phyloP scores from a whole-genome alignment of 768 basidiomycete species.

The Phaeotremella skinneri region DNA sequence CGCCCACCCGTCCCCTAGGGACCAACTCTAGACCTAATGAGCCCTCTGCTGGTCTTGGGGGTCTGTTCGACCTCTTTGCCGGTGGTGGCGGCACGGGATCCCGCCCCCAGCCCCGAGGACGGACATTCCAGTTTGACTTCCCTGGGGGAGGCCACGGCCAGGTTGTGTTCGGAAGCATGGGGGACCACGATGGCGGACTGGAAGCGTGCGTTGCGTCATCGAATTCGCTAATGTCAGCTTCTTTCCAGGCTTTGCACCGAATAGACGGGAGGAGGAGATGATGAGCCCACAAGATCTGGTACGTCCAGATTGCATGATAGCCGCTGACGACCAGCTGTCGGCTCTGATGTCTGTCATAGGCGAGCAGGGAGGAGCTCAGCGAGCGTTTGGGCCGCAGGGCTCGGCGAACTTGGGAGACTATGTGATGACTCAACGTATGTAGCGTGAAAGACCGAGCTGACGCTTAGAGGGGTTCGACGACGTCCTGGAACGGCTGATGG shows the following conservation, averaged over 20 bases:
- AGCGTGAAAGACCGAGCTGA: neutral
- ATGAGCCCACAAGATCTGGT: slow-evolving; percentile 17
- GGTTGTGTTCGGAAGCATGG: slow-evolving; percentile 31
- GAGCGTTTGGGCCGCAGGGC: slow-evolving; percentile 25
- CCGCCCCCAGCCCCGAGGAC: slow-evolving; percentile 7
- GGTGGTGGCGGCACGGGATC: neutral
- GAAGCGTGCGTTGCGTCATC: slow-evolving; percentile 1
- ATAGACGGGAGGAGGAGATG: neutral
- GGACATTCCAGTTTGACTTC: slow-evolving; percentile 37
- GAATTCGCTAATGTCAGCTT: neutral
- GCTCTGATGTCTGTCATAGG: slow-evolving; percentile 31
- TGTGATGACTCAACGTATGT: slow-evolving; percentile 78
- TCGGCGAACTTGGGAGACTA: slow-evolving; percentile 73
- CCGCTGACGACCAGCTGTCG: slow-evolving; percentile 19
- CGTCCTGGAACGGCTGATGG: slow-evolving; percentile 74
- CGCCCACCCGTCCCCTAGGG: slow-evolving; percentile 22
- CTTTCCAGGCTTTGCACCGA: slow-evolving; percentile 2
- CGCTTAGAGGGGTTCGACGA: slow-evolving; percentile 74
- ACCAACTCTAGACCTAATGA: slow-evolving; percentile 4
- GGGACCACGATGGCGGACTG: neutral
- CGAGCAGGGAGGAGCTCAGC: slow-evolving; percentile 23
- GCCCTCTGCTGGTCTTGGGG: neutral
- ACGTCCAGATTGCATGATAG: slow-evolving; percentile 5
- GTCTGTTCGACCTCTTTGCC: neutral
- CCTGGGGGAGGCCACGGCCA: slow-evolving; percentile 39